These are phyloP conservation scores for Ceratocystis destructans DNA, from an alignment of 2,329 filamentous ascomycete genomes.

Conservation along the genomic window DNA sequence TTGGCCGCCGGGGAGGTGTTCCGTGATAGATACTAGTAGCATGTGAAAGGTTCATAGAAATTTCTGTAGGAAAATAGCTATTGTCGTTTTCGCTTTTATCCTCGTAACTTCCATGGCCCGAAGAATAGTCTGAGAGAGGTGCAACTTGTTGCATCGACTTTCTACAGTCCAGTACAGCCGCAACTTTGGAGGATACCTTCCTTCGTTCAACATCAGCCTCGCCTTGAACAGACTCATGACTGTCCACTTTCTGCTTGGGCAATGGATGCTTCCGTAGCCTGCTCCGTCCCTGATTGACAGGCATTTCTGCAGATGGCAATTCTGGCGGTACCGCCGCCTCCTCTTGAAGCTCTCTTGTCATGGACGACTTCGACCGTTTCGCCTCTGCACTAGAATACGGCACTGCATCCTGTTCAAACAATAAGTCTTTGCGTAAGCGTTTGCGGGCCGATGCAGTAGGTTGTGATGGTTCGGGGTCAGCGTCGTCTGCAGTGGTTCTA, in stretches of 20 bases:
- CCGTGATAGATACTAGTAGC: slow-evolving; percentile 8
- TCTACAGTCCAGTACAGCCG: neutral
- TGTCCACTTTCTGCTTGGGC: neutral
- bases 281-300: neutral
- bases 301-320: neutral
- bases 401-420: neutral
- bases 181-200: neutral
- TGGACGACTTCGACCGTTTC: neutral
- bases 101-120: neutral
- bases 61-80: neutral
- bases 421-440: neutral
- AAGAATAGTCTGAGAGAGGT: neutral
- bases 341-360: neutral
- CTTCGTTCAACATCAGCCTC: neutral
- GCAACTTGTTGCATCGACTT: neutral
- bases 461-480: neutral
- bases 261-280: neutral
- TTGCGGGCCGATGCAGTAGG: neutral
- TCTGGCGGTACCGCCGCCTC: neutral
- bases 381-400: neutral
- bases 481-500: neutral
- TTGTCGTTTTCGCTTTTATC: no score
- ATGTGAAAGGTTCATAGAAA: slow-evolving; percentile 2
- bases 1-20: slow-evolving; percentile 10
- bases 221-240: neutral